Evolutionary conservation across 1,284 basidiomycete species (phyloP).

Genomic region (Puccinia hordei): DNA sequence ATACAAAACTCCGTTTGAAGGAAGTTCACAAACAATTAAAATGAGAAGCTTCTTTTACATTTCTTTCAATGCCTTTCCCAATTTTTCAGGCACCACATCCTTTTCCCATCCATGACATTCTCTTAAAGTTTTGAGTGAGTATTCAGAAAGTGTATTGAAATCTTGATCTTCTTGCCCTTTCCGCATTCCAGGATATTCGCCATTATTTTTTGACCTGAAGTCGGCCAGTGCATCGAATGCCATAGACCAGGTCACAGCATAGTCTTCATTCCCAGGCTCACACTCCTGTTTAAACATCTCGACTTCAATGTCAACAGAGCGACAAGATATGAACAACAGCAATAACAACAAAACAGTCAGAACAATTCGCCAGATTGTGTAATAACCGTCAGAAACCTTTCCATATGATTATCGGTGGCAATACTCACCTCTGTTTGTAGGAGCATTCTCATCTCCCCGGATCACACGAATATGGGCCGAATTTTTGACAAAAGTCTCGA

Average conservation of each 20-base stretch:
- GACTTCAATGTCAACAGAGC: slow-evolving; percentile 45
- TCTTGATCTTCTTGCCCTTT: slow-evolving; percentile 24
- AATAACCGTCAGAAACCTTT: not conserved
- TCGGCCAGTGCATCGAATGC: slow-evolving; percentile 5
- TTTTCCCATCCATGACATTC: slow-evolving; percentile 26
- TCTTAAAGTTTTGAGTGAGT: not conserved
- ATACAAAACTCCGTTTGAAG: slow-evolving; percentile 2
- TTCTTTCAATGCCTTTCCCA: slow-evolving; percentile 51
- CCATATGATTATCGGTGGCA: slow-evolving; percentile 65
- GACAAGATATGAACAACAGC: no score
- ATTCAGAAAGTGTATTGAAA: not conserved
- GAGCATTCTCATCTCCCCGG: slow-evolving; percentile 70
- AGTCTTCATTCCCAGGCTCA: slow-evolving; percentile 55
- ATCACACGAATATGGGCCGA: slow-evolving; percentile 78
- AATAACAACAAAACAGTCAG: not conserved
- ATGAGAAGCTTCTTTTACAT: slow-evolving; percentile 6
- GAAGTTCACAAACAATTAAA: not conserved
- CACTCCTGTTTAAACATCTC: slow-evolving; percentile 50
- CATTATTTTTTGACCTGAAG: slow-evolving; percentile 11
- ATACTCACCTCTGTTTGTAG: slow-evolving; percentile 61
- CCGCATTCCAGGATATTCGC: slow-evolving; percentile 4
- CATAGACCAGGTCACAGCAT: not conserved
- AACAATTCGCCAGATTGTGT: not conserved
- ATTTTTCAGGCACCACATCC: slow-evolving; percentile 29
- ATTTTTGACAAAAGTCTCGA: slow-evolving; percentile 88